Percentiles rank a stretch among this genome's conserved stretches.
phyloP scores from a whole-genome alignment of 805 yeast species.

The Debaryomyces prosopidis region DNA sequence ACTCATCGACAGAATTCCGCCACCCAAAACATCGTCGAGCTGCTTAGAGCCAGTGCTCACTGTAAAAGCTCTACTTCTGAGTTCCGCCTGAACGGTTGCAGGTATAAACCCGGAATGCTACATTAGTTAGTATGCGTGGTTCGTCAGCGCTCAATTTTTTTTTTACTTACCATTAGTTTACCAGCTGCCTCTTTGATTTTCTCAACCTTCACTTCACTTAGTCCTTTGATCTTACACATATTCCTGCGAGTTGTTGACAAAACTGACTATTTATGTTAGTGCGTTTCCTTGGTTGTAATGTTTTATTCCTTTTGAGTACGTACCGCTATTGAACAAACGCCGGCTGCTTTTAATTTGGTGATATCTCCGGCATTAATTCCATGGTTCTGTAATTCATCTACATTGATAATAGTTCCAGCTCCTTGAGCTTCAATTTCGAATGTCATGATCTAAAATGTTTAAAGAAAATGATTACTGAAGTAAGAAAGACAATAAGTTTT shows the following conservation, averaged over 20 bases:
- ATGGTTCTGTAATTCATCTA: constrained; percentile 13
- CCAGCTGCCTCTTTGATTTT: constrained; percentile 17
- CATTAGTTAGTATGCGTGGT: constrained; percentile 2
- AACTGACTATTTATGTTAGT: constrained; percentile 12
- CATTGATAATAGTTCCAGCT: constrained; percentile 4
- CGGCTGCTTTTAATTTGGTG: constrained; percentile 12
- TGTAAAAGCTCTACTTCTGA: constrained; percentile 10
- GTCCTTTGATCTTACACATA: constrained; percentile 14
- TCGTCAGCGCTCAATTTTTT: not conserved
- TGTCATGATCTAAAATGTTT: constrained; percentile 1
- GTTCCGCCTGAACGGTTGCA: constrained; percentile 14
- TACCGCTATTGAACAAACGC: constrained; percentile 16
- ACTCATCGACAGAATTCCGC: constrained; percentile 17
- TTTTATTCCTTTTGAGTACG: constrained; percentile 1
- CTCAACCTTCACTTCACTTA: constrained; percentile 16
- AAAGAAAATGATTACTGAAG: not conserved
- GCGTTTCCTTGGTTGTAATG: not conserved
- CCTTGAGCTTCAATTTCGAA: constrained; percentile 7
- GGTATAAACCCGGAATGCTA: constrained; percentile 14
- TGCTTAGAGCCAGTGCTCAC: constrained; percentile 15
- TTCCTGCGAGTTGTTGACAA: constrained; percentile 14
- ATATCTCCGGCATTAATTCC: constrained; percentile 17
- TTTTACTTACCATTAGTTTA: constrained; percentile 12
- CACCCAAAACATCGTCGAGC: constrained; percentile 16
- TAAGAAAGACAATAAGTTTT: not conserved